phyloP scores from a whole-genome alignment of 1,139 yeast species.

The Wickerhamomyces sp. region DNA sequence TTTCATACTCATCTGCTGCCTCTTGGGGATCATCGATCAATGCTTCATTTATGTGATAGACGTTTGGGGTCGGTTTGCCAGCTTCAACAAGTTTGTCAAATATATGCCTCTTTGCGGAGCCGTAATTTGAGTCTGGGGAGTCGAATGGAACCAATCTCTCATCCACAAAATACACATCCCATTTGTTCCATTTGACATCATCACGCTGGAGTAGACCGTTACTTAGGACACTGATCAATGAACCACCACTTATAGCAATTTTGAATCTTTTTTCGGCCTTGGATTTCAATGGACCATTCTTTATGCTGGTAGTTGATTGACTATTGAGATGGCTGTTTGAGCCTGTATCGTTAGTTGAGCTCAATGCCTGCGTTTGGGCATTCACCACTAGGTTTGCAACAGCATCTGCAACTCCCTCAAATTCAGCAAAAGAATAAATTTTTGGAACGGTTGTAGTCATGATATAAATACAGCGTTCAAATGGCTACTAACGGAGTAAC shows the following conservation, averaged over 20 bases:
- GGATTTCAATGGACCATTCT: constrained; percentile 23
- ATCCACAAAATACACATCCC: constrained; percentile 97
- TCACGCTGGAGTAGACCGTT: constrained; percentile 75
- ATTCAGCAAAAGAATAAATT: constrained; percentile 85
- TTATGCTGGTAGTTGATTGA: constrained; percentile 17
- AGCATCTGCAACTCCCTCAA: constrained; percentile 88
- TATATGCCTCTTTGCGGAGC: constrained; percentile 76
- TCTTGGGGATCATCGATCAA: constrained; percentile 83
- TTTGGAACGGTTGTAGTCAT: constrained; percentile 95
- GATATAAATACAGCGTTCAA: too few relatives aligned
- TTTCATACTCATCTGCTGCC: constrained; percentile 91
- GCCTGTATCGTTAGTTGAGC: constrained; percentile 6
- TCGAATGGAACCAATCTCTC: constrained; percentile 91
- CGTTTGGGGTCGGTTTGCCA: constrained; percentile 45
- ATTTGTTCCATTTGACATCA: constrained; percentile 83
- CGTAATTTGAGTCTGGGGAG: constrained; percentile 82
- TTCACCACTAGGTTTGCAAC: constrained; percentile 85
- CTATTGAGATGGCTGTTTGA: constrained; percentile 4
- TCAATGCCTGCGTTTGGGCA: constrained; percentile 56
- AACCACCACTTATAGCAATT: constrained; percentile 91
- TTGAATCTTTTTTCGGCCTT: constrained; percentile 66
- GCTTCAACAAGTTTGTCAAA: constrained; percentile 42
- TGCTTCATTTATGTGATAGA: constrained; percentile 77
- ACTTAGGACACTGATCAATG: constrained; percentile 75
- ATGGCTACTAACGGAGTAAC: too few relatives aligned